phyloP scores from a whole-genome alignment of 73 alveolate species.

The Breviolum minutum region DNA sequence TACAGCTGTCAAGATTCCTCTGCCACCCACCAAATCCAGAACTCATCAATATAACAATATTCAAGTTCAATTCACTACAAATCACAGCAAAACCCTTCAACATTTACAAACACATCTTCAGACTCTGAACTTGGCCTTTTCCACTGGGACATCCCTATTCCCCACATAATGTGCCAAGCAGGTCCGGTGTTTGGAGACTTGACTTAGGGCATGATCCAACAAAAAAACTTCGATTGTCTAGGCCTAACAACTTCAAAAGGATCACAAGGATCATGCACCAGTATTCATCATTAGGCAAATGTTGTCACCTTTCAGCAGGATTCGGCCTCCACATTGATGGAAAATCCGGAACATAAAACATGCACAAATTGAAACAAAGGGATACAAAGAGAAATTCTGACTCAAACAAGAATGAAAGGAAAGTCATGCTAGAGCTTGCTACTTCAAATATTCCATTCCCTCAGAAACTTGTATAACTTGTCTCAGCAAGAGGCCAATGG shows the following conservation, averaged over 20 bases:
- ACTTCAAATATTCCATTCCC: no score
- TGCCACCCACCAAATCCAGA: not conserved
- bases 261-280: conserved; percentile 86
- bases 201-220: no score
- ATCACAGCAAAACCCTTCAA: not conserved
- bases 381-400: no score
- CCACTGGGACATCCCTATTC: not conserved
- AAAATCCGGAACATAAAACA: no score
- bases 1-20: not conserved
- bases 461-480: no score
- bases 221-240: no score
- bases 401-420: not conserved
- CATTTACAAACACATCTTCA: not conserved
- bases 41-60: not conserved
- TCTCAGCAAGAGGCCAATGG: conserved; percentile 92
- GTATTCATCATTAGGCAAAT: conserved; percentile 96
- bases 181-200: no score
- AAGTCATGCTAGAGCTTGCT: no score
- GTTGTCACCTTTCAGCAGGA: conserved; percentile 98
- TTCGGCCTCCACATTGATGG: conserved; percentile 68
- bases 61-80: no score
- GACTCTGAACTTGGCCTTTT: not conserved
- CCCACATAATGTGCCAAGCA: not conserved
- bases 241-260: no score
- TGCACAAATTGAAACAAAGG: no score